A percentile compares a stretch with the other conserved stretches of the same genome.
phyloP scores from a whole-genome alignment of 495 filamentous ascomycete species.

The Hypoxylon crocopeplum region DNA sequence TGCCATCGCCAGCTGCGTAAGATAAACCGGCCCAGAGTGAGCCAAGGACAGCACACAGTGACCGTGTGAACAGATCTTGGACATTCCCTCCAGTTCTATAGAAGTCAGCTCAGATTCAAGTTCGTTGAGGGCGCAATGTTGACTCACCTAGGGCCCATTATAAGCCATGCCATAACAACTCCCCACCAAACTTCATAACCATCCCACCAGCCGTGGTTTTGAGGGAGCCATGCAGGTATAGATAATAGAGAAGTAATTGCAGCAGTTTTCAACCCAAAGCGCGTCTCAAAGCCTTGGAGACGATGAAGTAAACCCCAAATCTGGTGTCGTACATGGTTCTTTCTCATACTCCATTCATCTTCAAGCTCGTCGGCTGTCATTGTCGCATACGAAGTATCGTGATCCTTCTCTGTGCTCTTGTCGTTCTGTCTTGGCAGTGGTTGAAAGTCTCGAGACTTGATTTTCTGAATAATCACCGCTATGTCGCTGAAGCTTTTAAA shows the following conservation, averaged over 20 bases:
- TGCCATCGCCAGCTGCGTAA: constrained; percentile 56
- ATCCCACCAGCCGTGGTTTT: constrained; percentile 59
- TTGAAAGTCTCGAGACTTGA: constrained; percentile 35
- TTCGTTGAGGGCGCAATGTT: neutral
- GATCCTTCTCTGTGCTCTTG: constrained; percentile 30
- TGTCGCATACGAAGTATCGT: constrained; percentile 27
- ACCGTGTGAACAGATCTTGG: constrained; percentile 59
- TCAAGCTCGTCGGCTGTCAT: constrained; percentile 36
- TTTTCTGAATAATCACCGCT: constrained; percentile 43
- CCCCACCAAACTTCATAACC: constrained; percentile 62
- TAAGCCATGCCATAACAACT: constrained; percentile 63
- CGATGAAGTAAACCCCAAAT: constrained; percentile 59
- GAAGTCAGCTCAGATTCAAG: neutral
- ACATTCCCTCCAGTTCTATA: constrained; percentile 61
- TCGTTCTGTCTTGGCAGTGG: constrained; percentile 33
- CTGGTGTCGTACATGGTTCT: constrained; percentile 47
- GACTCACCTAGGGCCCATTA: constrained; percentile 58
- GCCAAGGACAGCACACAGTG: constrained; percentile 54
- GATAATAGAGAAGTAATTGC: constrained; percentile 57
- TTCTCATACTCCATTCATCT: constrained; percentile 33
- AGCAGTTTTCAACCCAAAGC: constrained; percentile 64
- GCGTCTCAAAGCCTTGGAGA: constrained; percentile 63
- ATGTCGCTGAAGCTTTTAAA: constrained; percentile 57
- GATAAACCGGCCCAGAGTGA: constrained; percentile 62
- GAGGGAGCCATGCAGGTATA: constrained; percentile 58